phyloP scores from a whole-genome alignment of 1,284 basidiomycete species.

The Leccinum variabile region DNA sequence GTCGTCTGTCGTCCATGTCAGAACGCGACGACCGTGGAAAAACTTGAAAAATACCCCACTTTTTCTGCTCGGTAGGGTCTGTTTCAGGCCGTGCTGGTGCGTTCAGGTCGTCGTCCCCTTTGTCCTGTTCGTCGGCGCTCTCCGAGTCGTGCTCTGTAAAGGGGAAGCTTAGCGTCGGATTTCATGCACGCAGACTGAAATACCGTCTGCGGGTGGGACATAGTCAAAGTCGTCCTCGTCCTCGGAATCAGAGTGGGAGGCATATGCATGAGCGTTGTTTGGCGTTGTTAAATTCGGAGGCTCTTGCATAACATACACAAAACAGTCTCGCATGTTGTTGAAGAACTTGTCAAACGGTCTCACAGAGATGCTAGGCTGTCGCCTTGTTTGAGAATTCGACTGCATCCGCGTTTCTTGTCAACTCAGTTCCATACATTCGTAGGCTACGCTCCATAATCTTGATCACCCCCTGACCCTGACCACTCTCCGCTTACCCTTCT shows the following conservation, averaged over 20 bases:
- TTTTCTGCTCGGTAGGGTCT: slow-evolving; percentile 44
- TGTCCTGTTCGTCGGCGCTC: slow-evolving; percentile 39
- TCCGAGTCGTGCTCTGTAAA: slow-evolving; percentile 38
- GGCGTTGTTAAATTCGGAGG: slow-evolving; percentile 7
- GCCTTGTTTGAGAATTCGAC: too few relatives aligned
- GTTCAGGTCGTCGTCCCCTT: slow-evolving; percentile 9
- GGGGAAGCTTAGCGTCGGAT: not conserved
- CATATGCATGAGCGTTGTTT: slow-evolving; percentile 25
- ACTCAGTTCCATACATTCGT: not conserved
- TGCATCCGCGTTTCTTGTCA: too few relatives aligned
- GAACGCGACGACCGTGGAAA: not conserved
- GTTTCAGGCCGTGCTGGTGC: slow-evolving; percentile 19
- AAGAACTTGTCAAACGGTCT: too few relatives aligned
- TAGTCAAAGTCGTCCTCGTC: slow-evolving; percentile 70
- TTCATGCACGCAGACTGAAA: not conserved
- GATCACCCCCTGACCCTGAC: slow-evolving; percentile 65
- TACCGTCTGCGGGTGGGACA: slow-evolving; percentile 44
- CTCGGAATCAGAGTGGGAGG: slow-evolving; percentile 41
- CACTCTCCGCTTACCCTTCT: slow-evolving; percentile 78
- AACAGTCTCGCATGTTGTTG: too few relatives aligned
- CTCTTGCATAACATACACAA: too few relatives aligned
- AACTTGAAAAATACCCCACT: slow-evolving; percentile 33
- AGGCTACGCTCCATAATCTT: slow-evolving; percentile 5
- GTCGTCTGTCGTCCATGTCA: slow-evolving; percentile 20
- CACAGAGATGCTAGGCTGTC: too few relatives aligned